Evolutionary conservation across 768 basidiomycete species (phyloP), one percentile per base, ranked within the genome.

Genomic region (Tulasnella sp.): DNA sequence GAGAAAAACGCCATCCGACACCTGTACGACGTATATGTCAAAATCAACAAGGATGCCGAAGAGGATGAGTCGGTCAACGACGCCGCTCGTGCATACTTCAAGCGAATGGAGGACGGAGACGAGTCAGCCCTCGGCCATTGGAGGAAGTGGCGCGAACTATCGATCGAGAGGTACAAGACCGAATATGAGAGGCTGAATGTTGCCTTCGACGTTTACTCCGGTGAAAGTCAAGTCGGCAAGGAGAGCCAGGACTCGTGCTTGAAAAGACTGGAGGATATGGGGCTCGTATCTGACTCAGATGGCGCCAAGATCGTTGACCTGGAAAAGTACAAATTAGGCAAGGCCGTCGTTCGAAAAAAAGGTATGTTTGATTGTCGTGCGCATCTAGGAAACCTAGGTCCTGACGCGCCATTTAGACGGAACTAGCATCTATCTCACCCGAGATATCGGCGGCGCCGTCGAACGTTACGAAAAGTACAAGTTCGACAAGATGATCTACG

Each of bases 401-500:
- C 25, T 49, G 29, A 52, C n/a, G 45, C 22, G 17, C 1, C 15
- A 17, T 14, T 34, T 79, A 96, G 96, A 97, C 78, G 96, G 96
- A 22, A 96, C 95, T 11, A 93, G 93, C 0, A 95, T 96, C 79
- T 97, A 97, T 83, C 88, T 97, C 72, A 96, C 94, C 11, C 94
- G 97, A 70, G 97, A 99, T 83, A 94, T 99, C 77, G 96, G 91
- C 68, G 97, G 91, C 29, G 96, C 96, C 0, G 90, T 92, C 79
- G 93, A 98, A 83, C 92, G 96, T 75, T 94, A 91, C 85, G 91
- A 95, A 80, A 91, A 93, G 81, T 95, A 96, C 87, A 89, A 93
- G 77, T 96, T 91, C 78, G 90, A 93, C 86, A 90, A 90, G 82
- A 95, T 97, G 92, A 91, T 98, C 82, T 97, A 96, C 83, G 94